Conservation (phyloP, 2,329 filamentous ascomycete species). For the Botrytis elliptica region DNA sequence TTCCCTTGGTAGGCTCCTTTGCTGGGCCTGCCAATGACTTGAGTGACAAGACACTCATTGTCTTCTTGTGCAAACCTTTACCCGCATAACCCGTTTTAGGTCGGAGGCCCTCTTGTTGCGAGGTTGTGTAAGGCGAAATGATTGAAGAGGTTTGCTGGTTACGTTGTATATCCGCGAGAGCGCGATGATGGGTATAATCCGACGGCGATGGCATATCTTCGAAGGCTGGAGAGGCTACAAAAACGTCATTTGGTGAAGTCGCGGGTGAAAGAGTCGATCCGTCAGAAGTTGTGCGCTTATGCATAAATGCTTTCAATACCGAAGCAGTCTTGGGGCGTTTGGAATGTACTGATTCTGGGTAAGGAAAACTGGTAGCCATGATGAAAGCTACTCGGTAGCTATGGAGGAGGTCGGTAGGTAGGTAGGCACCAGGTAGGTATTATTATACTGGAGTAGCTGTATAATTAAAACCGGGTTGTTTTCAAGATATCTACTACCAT, state of each 20-base stretch:
- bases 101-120: slow-evolving; percentile 39
- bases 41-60: slow-evolving; percentile 46
- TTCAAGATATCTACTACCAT: slow-evolving; percentile 1
- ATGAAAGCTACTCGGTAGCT: slow-evolving; percentile 18
- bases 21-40: slow-evolving; percentile 43
- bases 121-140: slow-evolving; percentile 43
- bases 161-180: slow-evolving; percentile 57
- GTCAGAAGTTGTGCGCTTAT: slow-evolving; percentile 37
- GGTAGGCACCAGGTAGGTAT: background rate
- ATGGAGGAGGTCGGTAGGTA: background rate
- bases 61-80: slow-evolving; percentile 47
- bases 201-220: slow-evolving; percentile 38
- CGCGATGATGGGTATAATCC: slow-evolving; percentile 43
- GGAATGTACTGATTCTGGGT: slow-evolving; percentile 32
- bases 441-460: background rate
- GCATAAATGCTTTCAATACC: slow-evolving; percentile 39
- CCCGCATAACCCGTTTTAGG: slow-evolving; percentile 37
- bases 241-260: slow-evolving; percentile 27
- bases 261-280: slow-evolving; percentile 32
- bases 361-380: slow-evolving; percentile 36
- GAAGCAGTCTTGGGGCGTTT: slow-evolving; percentile 38
- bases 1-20: slow-evolving; percentile 43
- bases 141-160: slow-evolving; percentile 48
- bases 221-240: slow-evolving; percentile 29
- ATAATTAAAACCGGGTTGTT: background rate